These are phyloP conservation scores for Zangia roseola DNA, from an alignment of 768 basidiomycete genomes.

Conservation along the genomic window DNA sequence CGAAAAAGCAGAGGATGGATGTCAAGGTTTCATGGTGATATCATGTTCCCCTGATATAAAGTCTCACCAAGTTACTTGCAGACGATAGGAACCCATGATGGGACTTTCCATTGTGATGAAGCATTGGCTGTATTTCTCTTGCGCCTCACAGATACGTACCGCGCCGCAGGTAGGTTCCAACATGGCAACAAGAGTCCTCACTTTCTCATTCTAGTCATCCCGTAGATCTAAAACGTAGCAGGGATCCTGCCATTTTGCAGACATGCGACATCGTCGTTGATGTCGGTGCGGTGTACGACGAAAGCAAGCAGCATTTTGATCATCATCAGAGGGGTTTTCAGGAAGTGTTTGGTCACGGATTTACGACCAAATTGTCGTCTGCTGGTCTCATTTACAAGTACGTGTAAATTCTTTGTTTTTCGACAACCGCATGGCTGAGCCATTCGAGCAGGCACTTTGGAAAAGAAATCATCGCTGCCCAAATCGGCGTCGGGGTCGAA, in stretches of 20 bases:
- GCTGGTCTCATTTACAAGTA: slow-evolving; percentile 97
- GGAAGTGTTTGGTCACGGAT: slow-evolving; percentile 87
- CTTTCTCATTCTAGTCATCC: slow-evolving; percentile 1
- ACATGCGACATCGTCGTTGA: slow-evolving; percentile 94
- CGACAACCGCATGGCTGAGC: slow-evolving; percentile 1
- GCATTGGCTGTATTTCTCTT: slow-evolving; percentile 91
- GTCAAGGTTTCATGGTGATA: slow-evolving; percentile 32
- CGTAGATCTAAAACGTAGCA: slow-evolving; percentile 64
- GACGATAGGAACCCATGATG: slow-evolving; percentile 93
- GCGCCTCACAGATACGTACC: slow-evolving; percentile 71
- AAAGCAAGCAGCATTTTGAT: slow-evolving; percentile 76
- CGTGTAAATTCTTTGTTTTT: slow-evolving; percentile 24
- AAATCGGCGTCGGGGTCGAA: slow-evolving; percentile 45
- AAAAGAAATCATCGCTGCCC: slow-evolving; percentile 73
- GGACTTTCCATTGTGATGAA: slow-evolving; percentile 97
- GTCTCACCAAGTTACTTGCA: slow-evolving; percentile 25
- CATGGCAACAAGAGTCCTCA: not conserved
- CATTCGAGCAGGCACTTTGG: slow-evolving; percentile 72
- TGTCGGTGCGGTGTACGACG: slow-evolving; percentile 91
- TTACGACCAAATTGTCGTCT: slow-evolving; percentile 84
- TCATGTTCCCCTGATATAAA: not conserved
- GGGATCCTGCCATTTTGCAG: slow-evolving; percentile 69
- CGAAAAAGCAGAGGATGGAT: slow-evolving; percentile 46
- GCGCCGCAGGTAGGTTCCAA: slow-evolving; percentile 66
- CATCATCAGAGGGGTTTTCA: slow-evolving; percentile 95